Evolutionary conservation across 75 land plant species (phyloP).

Genomic region (Pinus taeda): DNA sequence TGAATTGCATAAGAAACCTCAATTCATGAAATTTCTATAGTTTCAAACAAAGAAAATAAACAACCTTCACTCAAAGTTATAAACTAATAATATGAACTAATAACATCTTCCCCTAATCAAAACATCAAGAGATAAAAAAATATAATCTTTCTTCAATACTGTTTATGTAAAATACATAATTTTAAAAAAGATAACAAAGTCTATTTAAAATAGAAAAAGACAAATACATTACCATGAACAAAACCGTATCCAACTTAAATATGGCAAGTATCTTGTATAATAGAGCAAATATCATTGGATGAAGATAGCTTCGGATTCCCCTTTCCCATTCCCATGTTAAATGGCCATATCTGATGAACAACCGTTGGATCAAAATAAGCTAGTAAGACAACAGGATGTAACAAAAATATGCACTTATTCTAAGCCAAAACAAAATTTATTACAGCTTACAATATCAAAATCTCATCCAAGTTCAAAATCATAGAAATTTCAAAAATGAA

Average conservation of each 20-base stretch:
- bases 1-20: too few relatives aligned
- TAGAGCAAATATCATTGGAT: constrained; percentile 86
- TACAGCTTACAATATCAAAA: constrained; percentile 7
- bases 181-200: too few relatives aligned
- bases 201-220: too few relatives aligned
- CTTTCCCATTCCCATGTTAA: constrained; percentile 98
- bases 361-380: background rate
- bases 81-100: too few relatives aligned
- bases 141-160: too few relatives aligned
- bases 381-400: constrained; percentile 1
- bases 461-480: constrained; percentile 7
- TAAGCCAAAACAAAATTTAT: constrained; percentile 7
- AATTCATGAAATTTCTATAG: too few relatives aligned
- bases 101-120: too few relatives aligned
- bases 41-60: too few relatives aligned
- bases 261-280: constrained; percentile 74
- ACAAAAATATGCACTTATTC: background rate
- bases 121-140: too few relatives aligned
- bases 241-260: constrained; percentile 66
- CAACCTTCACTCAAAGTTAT: too few relatives aligned
- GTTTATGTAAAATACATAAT: too few relatives aligned
- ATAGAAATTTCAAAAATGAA: constrained; percentile 2
- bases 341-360: constrained; percentile 80
- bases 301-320: constrained; percentile 90
- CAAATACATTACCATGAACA: constrained; percentile 70